Percentiles rank a stretch among this genome's conserved stretches.
Conservation (phyloP, 495 filamentous ascomycete genomes). For the Halenospora varia region DNA sequence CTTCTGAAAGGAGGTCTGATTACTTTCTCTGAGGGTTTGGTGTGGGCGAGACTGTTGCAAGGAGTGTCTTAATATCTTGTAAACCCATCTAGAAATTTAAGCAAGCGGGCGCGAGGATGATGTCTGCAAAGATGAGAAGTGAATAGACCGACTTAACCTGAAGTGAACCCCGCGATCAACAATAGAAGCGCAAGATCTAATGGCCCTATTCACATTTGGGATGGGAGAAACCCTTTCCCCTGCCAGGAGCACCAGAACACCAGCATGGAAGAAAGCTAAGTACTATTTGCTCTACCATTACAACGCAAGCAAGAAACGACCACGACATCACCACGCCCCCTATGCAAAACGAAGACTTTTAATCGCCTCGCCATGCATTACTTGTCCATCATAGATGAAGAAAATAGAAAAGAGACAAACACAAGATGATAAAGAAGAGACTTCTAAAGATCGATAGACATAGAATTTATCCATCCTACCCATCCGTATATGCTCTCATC, state of each 20-base stretch:
- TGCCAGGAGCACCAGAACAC: background rate
- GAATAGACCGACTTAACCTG: too few species aligned
- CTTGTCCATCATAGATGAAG: background rate
- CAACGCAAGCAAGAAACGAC: slow-evolving; percentile 17
- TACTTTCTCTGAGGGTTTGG: too few species aligned
- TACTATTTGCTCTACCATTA: slow-evolving; percentile 16
- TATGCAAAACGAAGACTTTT: slow-evolving; percentile 8
- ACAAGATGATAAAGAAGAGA: background rate
- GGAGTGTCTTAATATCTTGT: too few species aligned
- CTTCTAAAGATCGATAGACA: slow-evolving; percentile 8
- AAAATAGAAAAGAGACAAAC: slow-evolving; percentile 2
- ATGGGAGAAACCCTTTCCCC: too few species aligned
- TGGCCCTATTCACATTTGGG: background rate
- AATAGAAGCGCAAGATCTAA: too few species aligned
- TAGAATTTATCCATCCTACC: slow-evolving; percentile 10
- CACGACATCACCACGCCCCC: too few species aligned
- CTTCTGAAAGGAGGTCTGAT: too few species aligned
- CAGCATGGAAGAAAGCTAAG: background rate
- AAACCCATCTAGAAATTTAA: too few species aligned
- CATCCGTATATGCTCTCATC: background rate
- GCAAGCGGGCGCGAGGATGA: too few species aligned
- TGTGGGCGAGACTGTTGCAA: too few species aligned
- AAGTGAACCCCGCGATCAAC: too few species aligned
- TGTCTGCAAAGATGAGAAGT: too few species aligned
- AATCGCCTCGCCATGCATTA: slow-evolving; percentile 3